These are phyloP conservation scores for Talinum fruticosum DNA, from an alignment of 148 eudicot genomes.

Conservation along the genomic window DNA sequence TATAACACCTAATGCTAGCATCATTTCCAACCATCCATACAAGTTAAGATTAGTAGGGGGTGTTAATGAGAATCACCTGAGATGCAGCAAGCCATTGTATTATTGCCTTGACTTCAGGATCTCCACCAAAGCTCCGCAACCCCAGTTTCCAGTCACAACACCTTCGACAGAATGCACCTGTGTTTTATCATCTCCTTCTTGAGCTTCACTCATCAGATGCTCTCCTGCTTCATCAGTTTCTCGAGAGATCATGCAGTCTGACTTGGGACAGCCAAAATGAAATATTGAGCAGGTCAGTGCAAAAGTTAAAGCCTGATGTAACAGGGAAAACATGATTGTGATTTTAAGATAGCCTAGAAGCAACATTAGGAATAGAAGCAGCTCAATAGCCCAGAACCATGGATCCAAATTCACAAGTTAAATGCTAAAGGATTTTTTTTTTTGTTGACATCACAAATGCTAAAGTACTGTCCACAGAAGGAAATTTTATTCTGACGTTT, in stretches of 20 bases:
- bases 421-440: too few relatives aligned
- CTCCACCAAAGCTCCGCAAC: conserved; percentile 99
- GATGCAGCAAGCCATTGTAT: conserved; percentile 97
- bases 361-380: neutral
- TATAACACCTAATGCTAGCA: conserved; percentile 22
- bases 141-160: conserved; percentile 96
- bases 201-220: conserved; percentile 14
- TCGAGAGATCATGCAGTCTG: conserved; percentile 17
- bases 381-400: neutral
- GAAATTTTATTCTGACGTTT: conserved; percentile 29
- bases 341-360: neutral
- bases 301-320: conserved; percentile 5
- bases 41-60: neutral
- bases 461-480: conserved; percentile 5
- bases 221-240: conserved; percentile 20
- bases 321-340: neutral
- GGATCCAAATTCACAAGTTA: neutral
- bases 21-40: conserved; percentile 2
- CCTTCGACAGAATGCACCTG: conserved; percentile 39
- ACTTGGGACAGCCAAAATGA: conserved; percentile 10
- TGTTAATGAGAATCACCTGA: conserved; percentile 49
- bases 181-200: conserved; percentile 14
- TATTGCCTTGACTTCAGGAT: conserved; percentile 79
- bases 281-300: conserved; percentile 9
- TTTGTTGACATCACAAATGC: too few relatives aligned